Evolutionary conservation across 768 basidiomycete genomes (phyloP), one percentile per base, ranked within the genome.

Genomic region (Naganishia vaughanmartiniae): DNA sequence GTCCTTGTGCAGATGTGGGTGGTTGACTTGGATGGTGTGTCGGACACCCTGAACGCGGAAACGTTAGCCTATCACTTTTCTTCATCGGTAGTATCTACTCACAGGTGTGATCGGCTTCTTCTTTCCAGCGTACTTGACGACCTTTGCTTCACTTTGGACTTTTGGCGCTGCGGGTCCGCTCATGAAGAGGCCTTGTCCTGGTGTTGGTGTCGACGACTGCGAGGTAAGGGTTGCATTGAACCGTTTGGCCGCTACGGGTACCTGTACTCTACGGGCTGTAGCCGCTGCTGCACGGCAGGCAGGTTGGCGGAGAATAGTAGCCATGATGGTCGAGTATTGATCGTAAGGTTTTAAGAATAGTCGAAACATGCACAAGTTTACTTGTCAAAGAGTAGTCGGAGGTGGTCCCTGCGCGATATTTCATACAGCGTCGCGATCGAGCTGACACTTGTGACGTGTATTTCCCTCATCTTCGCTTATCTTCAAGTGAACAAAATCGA

Each of bases 1-100:
- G 33, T 96, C 93, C 73, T 87, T 84, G 83, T 89, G 94, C 26
- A 98, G 78, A 75, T 98, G 93, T 4, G 85, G 85, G 73, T 90
- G 89, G 63, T 92, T 83, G 2, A 92, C 90, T n/a, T 89, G 87
- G 36, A 87, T 86, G 54, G 94, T 86, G 79, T 96, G 93, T 46
- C 95, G 92, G 42, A 93, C 85, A 74, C 89, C 74, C 80, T 81
- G 42, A 24, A 55, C 26, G 6, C 45, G 71, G 51, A 28, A 48
- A 48, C 19, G 31, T 67, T 10, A 34, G 33, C 34, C 51, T 21
- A n/a, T n/a, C 14, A 24, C 11, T 17, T 46, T 17, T 2, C 2
- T 26, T 11, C 42, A 34, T 9, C 2, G 6, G 3, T 14, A n/a
- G 42, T 6, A 28, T 4, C 26, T 19, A 58, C 54, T 46, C 15